Evolutionary conservation across 2,329 filamentous ascomycete species (phyloP).

Genomic region (Exophiala mesophila): DNA sequence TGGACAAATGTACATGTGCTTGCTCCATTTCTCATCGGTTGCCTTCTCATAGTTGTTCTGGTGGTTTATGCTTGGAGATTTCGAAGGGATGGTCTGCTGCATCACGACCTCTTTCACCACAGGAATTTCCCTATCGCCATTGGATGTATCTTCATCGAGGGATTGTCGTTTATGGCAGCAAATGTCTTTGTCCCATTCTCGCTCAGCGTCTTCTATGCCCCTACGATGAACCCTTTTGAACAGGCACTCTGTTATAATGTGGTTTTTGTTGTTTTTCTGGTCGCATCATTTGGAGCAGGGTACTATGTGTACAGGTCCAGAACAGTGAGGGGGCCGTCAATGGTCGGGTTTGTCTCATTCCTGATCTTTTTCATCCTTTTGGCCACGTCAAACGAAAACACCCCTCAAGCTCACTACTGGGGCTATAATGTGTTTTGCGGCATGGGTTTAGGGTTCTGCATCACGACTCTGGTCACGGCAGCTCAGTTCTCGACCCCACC

Average conservation of each 20-base stretch:
- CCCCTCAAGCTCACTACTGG: neutral
- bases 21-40: neutral
- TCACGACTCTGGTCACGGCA: neutral
- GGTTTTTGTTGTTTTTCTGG: neutral
- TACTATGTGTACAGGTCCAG: neutral
- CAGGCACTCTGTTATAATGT: neutral
- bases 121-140: slow-evolving; percentile 1
- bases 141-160: slow-evolving; percentile 4
- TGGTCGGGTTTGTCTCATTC: neutral
- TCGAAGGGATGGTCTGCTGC: slow-evolving; percentile 1
- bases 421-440: neutral
- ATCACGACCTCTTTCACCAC: slow-evolving; percentile 1
- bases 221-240: neutral
- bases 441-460: neutral
- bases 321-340: neutral
- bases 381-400: neutral
- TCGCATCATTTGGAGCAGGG: neutral
- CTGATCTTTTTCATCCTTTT: neutral
- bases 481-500: slow-evolving; percentile 1
- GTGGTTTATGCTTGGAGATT: slow-evolving; percentile 1
- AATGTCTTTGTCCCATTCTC: slow-evolving; percentile 3
- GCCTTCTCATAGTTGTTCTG: neutral
- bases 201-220: slow-evolving; percentile 2
- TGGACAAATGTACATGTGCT: neutral
- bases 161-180: neutral